Conservation (phyloP, 1,284 basidiomycete genomes). For the Tausonia pullulans region DNA sequence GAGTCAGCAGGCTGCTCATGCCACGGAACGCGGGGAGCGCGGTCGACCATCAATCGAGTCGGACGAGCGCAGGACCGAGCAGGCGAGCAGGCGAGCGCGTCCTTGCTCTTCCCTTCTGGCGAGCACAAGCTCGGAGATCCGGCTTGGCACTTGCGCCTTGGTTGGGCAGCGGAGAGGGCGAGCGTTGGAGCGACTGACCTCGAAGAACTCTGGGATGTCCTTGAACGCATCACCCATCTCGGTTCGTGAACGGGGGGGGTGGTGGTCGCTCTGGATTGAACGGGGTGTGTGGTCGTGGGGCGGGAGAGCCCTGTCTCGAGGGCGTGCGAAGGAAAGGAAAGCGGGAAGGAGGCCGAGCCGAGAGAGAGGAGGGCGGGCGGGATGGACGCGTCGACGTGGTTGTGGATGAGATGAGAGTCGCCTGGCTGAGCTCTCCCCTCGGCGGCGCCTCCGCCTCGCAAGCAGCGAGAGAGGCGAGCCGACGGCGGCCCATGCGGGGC, state of each 20-base stretch:
- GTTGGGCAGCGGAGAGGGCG: not conserved
- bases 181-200: conserved; percentile 36
- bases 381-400: too few relatives aligned
- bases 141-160: not conserved
- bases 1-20: not conserved
- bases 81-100: not conserved
- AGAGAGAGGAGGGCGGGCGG: too few relatives aligned
- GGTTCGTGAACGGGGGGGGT: not conserved
- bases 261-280: too few relatives aligned
- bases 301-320: too few relatives aligned
- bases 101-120: not conserved
- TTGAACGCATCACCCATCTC: conserved; percentile 41
- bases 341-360: too few relatives aligned
- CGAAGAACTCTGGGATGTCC: conserved; percentile 59
- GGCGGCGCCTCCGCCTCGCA: too few relatives aligned
- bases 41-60: not conserved
- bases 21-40: not conserved
- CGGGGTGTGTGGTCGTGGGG: too few relatives aligned
- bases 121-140: not conserved
- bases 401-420: too few relatives aligned
- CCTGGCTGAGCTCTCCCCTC: too few relatives aligned
- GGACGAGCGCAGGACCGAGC: not conserved
- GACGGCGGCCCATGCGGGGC: too few relatives aligned
- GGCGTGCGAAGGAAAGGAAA: too few relatives aligned
- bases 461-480: too few relatives aligned